These are phyloP conservation scores for Cladosporium sp. DNA, from an alignment of 2,329 filamentous ascomycete genomes.

Conservation along the genomic window DNA sequence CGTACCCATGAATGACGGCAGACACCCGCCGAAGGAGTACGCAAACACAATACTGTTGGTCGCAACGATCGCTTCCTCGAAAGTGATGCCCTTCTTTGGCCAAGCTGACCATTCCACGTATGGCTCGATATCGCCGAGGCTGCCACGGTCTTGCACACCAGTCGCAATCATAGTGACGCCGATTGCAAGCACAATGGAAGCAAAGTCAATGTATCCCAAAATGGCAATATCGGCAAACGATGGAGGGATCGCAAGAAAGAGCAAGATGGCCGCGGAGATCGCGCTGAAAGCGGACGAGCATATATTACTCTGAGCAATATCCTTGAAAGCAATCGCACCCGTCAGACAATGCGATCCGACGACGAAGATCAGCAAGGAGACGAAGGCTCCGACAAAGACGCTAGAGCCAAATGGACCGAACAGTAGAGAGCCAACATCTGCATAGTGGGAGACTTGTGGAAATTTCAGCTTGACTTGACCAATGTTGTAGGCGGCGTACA, in stretches of 20 bases:
- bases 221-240: constrained; percentile 8
- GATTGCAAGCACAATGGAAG: constrained; percentile 6
- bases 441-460: constrained; percentile 6
- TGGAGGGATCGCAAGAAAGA: constrained; percentile 3
- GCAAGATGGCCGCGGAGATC: constrained; percentile 4
- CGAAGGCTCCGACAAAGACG: constrained; percentile 4
- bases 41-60: constrained; percentile 68
- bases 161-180: constrained; percentile 10
- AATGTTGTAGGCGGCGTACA: constrained; percentile 11
- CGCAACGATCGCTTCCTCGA: constrained; percentile 57
- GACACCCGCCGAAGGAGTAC: constrained; percentile 47
- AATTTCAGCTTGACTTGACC: constrained; percentile 6
- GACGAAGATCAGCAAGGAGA: constrained; percentile 7
- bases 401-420: constrained; percentile 1
- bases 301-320: neutral
- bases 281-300: constrained; percentile 9
- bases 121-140: neutral
- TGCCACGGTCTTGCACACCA: constrained; percentile 2
- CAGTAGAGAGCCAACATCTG: constrained; percentile 7
- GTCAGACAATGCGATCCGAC: constrained; percentile 11
- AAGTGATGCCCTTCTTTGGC: constrained; percentile 23
- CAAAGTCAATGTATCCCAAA: constrained; percentile 9
- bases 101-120: constrained; percentile 24
- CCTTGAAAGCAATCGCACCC: constrained; percentile 8
- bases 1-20: constrained; percentile 56